Conservation (phyloP, 2,329 filamentous ascomycete genomes). For the Ascochyta rabiei region DNA sequence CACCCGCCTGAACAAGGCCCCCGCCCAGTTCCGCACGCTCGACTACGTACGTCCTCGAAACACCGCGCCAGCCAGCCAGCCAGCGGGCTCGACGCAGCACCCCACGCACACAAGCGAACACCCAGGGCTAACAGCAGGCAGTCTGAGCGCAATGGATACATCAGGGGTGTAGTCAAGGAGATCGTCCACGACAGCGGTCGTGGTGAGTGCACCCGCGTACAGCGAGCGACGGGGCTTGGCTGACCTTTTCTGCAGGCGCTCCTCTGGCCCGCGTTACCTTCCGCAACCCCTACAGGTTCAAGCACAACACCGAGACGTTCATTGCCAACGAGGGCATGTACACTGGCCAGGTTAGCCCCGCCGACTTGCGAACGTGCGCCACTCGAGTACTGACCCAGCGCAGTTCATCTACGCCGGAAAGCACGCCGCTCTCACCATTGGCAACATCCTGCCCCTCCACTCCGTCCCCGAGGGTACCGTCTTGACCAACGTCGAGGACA, state of each 20-base stretch:
- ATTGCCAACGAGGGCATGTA: conserved; percentile 99
- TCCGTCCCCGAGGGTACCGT: conserved; percentile 99
- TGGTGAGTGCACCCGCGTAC: conserved; percentile 62
- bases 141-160: conserved; percentile 93
- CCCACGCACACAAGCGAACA: conserved; percentile 2
- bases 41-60: conserved; percentile 67
- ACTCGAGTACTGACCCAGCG: conserved; percentile 11
- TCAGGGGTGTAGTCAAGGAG: conserved; percentile 96
- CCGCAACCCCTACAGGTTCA: conserved; percentile 98
- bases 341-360: conserved; percentile 75
- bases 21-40: conserved; percentile 94
- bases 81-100: not conserved
- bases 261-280: conserved; percentile 96
- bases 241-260: conserved; percentile 53
- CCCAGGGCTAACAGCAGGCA: conserved; percentile 47
- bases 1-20: conserved; percentile 82
- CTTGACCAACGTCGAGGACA: conserved; percentile 99
- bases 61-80: not conserved
- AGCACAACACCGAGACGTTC: conserved; percentile 98
- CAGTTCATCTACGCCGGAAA: conserved; percentile 99
- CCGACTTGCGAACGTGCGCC: conserved; percentile 10
- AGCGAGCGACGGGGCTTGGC: conserved; percentile 18
- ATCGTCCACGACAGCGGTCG: conserved; percentile 99
- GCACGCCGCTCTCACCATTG: conserved; percentile 95
- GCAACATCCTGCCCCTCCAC: conserved; percentile 93